phyloP scores from a whole-genome alignment of 306 rosid species.

The Acacia acuminata region DNA sequence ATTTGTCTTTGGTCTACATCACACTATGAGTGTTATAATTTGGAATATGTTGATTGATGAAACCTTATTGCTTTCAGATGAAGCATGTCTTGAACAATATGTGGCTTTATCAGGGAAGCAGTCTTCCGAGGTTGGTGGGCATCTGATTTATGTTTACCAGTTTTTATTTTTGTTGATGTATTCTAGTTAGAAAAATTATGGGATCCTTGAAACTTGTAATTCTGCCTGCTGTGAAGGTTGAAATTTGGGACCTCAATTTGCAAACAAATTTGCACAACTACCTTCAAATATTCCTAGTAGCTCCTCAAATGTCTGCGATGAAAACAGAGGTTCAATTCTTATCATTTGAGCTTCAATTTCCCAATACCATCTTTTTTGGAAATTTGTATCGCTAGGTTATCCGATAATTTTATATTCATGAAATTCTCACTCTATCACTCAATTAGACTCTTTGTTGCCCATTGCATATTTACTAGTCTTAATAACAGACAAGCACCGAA shows the following conservation, averaged over 20 bases:
- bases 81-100: slow-evolving; percentile 45
- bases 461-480: neutral
- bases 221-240: slow-evolving; percentile 63
- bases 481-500: neutral
- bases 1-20: slow-evolving; percentile 10
- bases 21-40: neutral
- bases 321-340: slow-evolving; percentile 54
- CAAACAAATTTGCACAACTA: slow-evolving; percentile 56
- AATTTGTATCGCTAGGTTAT: slow-evolving; percentile 1
- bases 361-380: slow-evolving; percentile 2
- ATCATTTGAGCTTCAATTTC: slow-evolving; percentile 21
- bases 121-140: slow-evolving; percentile 62
- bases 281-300: slow-evolving; percentile 48
- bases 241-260: slow-evolving; percentile 91
- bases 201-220: slow-evolving; percentile 15
- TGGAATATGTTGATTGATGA: slow-evolving; percentile 17
- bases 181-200: slow-evolving; percentile 1
- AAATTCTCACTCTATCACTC: neutral
- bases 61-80: slow-evolving; percentile 41
- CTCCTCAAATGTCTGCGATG: slow-evolving; percentile 44
- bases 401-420: neutral
- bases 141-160: slow-evolving; percentile 30
- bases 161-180: slow-evolving; percentile 16
- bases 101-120: slow-evolving; percentile 83
- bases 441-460: neutral